Conservation (phyloP, 148 eudicot genomes). For the Persicaria tinctoria region DNA sequence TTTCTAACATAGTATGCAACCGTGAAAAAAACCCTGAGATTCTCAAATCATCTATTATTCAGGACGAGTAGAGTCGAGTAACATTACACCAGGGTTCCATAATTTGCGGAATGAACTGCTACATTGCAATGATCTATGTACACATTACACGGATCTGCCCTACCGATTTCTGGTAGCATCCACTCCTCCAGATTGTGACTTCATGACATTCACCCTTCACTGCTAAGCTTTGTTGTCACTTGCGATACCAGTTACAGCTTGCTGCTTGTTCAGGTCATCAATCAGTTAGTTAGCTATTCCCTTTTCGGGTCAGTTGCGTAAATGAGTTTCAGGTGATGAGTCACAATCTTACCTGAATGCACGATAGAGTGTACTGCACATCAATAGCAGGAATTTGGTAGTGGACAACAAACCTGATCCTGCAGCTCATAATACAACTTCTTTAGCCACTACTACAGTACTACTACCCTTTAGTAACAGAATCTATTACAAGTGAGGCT, state of each 20-base stretch:
- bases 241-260: constrained; percentile 42
- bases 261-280: constrained; percentile 32
- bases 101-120: not conserved
- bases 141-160: not conserved
- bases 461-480: not conserved
- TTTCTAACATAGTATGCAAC: too few species aligned
- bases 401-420: constrained; percentile 75
- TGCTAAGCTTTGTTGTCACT: not conserved
- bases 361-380: constrained; percentile 57
- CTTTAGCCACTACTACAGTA: not conserved
- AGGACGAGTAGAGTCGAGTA: not conserved
- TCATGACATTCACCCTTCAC: not conserved
- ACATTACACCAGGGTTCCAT: not conserved
- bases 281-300: not conserved
- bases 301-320: not conserved
- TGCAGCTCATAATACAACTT: constrained; percentile 20
- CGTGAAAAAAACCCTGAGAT: not conserved
- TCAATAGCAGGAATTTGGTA: constrained; percentile 70
- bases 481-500: not conserved
- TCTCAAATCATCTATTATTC: constrained; percentile 2
- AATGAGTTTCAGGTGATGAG: not conserved
- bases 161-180: not conserved
- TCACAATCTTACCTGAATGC: constrained; percentile 52
- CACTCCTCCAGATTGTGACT: not conserved
- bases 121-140: not conserved